Conservation (phyloP, 805 yeast species). For the Kodamaea lidongshanica region DNA sequence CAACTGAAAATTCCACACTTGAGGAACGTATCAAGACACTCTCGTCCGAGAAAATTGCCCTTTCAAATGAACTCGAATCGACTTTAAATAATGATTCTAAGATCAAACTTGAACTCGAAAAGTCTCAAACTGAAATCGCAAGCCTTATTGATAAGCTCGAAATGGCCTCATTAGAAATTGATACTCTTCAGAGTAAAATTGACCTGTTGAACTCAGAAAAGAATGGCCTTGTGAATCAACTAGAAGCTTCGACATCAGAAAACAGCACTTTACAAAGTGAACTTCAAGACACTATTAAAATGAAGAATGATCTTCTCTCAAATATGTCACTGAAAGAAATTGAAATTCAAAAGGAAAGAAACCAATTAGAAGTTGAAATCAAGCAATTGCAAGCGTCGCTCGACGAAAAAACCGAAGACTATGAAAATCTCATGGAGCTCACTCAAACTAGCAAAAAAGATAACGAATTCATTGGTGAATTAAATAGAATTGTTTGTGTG, state of each 20-base stretch:
- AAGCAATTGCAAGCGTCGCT: slow-evolving; percentile 37
- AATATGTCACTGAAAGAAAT: slow-evolving; percentile 61
- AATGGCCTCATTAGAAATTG: too few species aligned
- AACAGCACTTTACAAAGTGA: not conserved
- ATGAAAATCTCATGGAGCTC: slow-evolving; percentile 39
- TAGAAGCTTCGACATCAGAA: too few species aligned
- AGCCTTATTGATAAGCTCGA: too few species aligned
- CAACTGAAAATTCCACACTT: too few species aligned
- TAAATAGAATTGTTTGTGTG: slow-evolving; percentile 15
- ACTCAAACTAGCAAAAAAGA: slow-evolving; percentile 21
- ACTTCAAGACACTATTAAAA: slow-evolving; percentile 10
- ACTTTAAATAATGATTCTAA: too few species aligned
- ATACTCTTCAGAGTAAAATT: too few species aligned
- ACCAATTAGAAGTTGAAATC: slow-evolving; percentile 44
- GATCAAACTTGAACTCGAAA: not conserved
- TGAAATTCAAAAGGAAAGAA: slow-evolving; percentile 52
- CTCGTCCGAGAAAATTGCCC: too few species aligned
- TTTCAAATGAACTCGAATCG: too few species aligned
- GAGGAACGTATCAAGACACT: too few species aligned
- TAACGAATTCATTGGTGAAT: slow-evolving; percentile 24
- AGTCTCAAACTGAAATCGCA: too few species aligned
- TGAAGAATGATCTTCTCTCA: slow-evolving; percentile 60
- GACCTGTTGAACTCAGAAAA: too few species aligned
- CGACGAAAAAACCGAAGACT: slow-evolving; percentile 41
- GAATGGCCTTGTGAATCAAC: too few species aligned